These are phyloP conservation scores for Manihot esculenta DNA, from an alignment of 441 rosid genomes.

Conservation along the genomic window DNA sequence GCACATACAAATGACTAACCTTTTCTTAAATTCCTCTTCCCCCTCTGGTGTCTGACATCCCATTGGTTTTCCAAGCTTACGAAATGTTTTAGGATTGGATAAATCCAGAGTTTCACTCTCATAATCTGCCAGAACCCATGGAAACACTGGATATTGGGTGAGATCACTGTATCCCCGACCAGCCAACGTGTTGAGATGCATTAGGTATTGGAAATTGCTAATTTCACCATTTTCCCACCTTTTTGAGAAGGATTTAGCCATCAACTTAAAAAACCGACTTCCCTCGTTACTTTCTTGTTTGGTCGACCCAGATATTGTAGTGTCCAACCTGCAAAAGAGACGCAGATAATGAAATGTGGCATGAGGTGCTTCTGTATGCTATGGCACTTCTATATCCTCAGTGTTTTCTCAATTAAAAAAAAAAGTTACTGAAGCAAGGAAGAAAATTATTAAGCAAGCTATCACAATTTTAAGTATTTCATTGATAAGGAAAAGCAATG, in stretches of 20 bases:
- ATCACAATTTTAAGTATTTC: constrained; percentile 21
- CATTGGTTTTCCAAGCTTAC: constrained; percentile 98
- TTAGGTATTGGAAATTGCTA: constrained; percentile 98
- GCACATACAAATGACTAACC: constrained; percentile 39
- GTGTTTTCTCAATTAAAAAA: too few relatives aligned
- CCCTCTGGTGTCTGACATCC: constrained; percentile 99
- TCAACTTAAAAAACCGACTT: constrained; percentile 85
- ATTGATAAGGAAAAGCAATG: constrained; percentile 12
- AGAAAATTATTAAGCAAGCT: constrained; percentile 25
- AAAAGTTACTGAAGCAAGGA: constrained; percentile 9
- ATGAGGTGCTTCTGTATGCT: too few relatives aligned
- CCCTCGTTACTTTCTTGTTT: constrained; percentile 97
- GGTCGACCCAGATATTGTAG: constrained; percentile 93
- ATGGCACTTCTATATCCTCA: too few relatives aligned
- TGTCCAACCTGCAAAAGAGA: constrained; percentile 71
- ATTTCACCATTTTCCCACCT: constrained; percentile 99
- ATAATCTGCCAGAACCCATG: constrained; percentile 99
- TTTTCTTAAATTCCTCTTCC: constrained; percentile 97
- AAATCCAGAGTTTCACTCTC: constrained; percentile 90
- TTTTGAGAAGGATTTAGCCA: constrained; percentile 98
- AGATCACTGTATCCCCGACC: constrained; percentile 99
- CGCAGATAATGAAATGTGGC: too few relatives aligned
- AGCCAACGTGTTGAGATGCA: constrained; percentile 99
- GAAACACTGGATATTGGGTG: constrained; percentile 99
- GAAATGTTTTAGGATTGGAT: constrained; percentile 84